These are phyloP conservation scores for Lactarius vividus DNA, from an alignment of 768 basidiomycete species.

Conservation along the genomic window DNA sequence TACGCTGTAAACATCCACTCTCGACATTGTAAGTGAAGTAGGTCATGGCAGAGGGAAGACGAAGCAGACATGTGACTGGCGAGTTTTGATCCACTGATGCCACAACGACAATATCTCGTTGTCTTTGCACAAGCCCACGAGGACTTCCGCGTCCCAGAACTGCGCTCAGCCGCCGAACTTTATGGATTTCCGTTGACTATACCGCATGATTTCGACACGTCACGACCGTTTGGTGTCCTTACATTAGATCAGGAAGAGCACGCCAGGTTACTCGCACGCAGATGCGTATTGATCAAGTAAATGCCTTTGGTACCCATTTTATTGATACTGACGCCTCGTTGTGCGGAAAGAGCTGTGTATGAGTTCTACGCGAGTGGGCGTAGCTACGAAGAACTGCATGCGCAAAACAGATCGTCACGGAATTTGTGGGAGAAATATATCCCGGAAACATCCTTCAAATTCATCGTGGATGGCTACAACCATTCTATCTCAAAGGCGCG, in stretches of 20 bases:
- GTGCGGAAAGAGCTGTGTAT: conserved; percentile 60
- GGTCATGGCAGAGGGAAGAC: conserved; percentile 2
- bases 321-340: background rate
- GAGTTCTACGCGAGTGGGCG: conserved; percentile 73
- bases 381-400: conserved; percentile 70
- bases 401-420: conserved; percentile 42
- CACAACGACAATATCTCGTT: conserved; percentile 44
- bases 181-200: conserved; percentile 56
- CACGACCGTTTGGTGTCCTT: conserved; percentile 73
- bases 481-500: conserved; percentile 67
- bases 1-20: conserved; percentile 11
- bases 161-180: conserved; percentile 72
- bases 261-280: conserved; percentile 61
- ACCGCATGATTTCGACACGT: conserved; percentile 48
- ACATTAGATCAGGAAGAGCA: conserved; percentile 68
- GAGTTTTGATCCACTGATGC: no score
- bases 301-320: conserved; percentile 28
- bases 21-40: conserved; percentile 1
- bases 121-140: conserved; percentile 79
- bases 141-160: conserved; percentile 83
- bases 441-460: conserved; percentile 74
- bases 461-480: conserved; percentile 70
- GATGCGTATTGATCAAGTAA: conserved; percentile 85
- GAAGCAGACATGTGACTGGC: background rate
- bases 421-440: conserved; percentile 58